These are phyloP conservation scores for Heterobasidion parviporum DNA, from an alignment of 1,284 basidiomycete species.

Conservation along the genomic window DNA sequence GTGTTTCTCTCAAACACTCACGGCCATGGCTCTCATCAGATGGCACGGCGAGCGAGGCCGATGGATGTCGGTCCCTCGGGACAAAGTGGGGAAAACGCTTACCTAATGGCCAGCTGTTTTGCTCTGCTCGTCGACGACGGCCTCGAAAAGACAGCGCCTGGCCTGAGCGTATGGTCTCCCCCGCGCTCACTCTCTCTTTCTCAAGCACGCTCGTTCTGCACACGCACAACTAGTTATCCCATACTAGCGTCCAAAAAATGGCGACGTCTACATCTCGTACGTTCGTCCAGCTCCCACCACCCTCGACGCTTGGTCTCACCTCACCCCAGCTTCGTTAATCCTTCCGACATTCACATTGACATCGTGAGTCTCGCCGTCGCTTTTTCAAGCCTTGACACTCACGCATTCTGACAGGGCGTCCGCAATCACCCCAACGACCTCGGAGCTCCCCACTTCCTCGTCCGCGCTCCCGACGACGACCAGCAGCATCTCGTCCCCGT, in stretches of 20 bases:
- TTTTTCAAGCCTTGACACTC: too few species aligned
- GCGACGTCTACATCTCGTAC: background rate
- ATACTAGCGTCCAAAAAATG: background rate
- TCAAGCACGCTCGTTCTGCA: background rate
- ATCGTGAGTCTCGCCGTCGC: too few species aligned
- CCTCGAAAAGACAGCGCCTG: too few species aligned
- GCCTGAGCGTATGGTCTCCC: background rate
- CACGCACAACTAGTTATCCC: background rate
- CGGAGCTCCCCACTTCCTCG: constrained; percentile 2
- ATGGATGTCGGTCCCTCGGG: too few species aligned
- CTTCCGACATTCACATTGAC: too few species aligned
- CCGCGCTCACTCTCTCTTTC: background rate
- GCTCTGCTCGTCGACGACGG: background rate
- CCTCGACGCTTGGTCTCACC: too few species aligned
- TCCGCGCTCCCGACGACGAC: background rate
- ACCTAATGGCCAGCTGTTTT: background rate
- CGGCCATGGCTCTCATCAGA: too few species aligned
- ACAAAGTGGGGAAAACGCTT: background rate
- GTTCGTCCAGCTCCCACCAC: background rate
- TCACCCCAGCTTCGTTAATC: too few species aligned
- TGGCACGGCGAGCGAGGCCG: too few species aligned
- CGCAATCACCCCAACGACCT: background rate
- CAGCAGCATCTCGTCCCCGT: background rate
- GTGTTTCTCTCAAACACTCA: too few species aligned
- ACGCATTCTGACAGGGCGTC: too few species aligned